Base-by-base conservation (phyloP, 441 rosid genomes). In the Arabidopsis lyrata region DNA sequence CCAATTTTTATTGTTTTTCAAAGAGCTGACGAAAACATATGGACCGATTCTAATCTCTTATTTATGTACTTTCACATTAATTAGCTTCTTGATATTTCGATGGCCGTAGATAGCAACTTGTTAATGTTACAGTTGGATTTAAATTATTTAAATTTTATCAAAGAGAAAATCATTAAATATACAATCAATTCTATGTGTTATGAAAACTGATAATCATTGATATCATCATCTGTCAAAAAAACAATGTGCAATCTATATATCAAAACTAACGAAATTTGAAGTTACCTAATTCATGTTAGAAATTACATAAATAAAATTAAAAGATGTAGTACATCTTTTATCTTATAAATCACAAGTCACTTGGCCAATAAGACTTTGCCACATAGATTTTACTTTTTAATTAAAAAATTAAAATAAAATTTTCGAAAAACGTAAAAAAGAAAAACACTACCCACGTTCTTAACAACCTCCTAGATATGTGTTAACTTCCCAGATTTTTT, bases 41-140 rank as follows among this genome's bases (percentile, higher is more conserved):
- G 42, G 71, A 73, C 71, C 56, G 41, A 55, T 38, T 66, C 44
- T 38, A 66, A 29, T 27, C 54, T 38, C 42, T 56, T 57, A 29
- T 49, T 27, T 38, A 29, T 29, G 31, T 29, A 29, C 22, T 66
- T 57, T 36, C 42, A 24, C 32, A 41, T 42, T 61, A 52, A 68
- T 22, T 61, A 32, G 52, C 47, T 52, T 50, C 32, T 50, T 74
- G 67, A 74, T 66, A 58, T 49, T 66, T 58, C 11, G 59, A 58
- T 66, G 56, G 56, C 68, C 24, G 14, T 48, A 57, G 72, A 39
- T 49, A 55, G 49, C 70, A 66, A 57, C 52, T 47, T 16, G 5
- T 20, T 31, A 57, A 45, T 57, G 22, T 10, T 59, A 70, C 35
- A 44, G 31, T 61, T 68, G 55, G 6, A 41, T 31, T 41, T 55